Base-by-base conservation (phyloP, 306 rosid species). In the Inga leiocalycina region DNA sequence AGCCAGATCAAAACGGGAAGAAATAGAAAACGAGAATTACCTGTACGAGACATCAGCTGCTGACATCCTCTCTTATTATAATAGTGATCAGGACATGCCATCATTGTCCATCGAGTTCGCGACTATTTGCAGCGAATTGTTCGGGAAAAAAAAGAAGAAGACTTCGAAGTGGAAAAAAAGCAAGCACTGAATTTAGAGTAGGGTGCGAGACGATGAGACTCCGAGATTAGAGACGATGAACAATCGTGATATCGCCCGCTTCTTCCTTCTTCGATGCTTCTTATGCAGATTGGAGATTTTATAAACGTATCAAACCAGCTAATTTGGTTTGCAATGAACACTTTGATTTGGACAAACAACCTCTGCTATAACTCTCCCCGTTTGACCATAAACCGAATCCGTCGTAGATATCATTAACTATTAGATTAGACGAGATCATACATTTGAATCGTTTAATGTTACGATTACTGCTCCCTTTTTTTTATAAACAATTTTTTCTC, bases 11-110 rank as follows among this genome's bases (percentile, higher is more conserved):
- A 20, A 70, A 46, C 39, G 45, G 19, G 56, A 24, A 4, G 46
- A 41, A 61, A 41, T 5, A 24, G 48, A 30, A 76, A 5, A 57
- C 17, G 37, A 76, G 69, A 78, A 57, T 32, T 16, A 88, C 93
- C 86, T 80, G 80, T 90, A 90, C 54, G 91, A 82, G 81, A 90
- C 86, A 9, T 86, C 83, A 84, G 93, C 49, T 78, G 86, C 88
- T 82, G 91, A 88, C 93, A 90, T 90, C 81, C 84, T 90, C 87
- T 64, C 68, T 17, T 37, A 70, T 34, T 56, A 35, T 0, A 59
- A 82, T 3, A 8, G 41, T 35, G 73, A 37, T 68, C 84, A 82
- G 54, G 57, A 43, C 11, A 67, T 37, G 72, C 27, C 84, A 77
- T 81, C 75, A 17, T 81, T 76, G 52, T 80, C 82, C 90, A 87